Percentiles rank a stretch among this genome's conserved stretches.
These are phyloP conservation scores for Papilionanthe hybrid DNA, from an alignment of 116 monocot genomes.

Conservation along the genomic window DNA sequence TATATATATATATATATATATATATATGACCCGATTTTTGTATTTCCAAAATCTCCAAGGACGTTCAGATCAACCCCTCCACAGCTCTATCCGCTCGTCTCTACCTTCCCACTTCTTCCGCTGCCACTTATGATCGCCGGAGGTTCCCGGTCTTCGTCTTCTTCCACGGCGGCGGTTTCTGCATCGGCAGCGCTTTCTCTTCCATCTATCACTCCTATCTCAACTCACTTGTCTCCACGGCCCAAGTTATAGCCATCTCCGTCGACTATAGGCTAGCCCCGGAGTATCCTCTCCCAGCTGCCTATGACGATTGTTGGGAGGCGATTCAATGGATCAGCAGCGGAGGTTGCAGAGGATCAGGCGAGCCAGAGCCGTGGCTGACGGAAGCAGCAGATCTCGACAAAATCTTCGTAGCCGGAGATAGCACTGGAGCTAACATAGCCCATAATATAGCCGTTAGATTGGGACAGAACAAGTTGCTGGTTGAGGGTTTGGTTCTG, in stretches of 20 bases:
- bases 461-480: not conserved
- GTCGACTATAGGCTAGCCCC: conserved; percentile 35
- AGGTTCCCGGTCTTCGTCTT: conserved; percentile 23
- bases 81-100: conserved; percentile 9
- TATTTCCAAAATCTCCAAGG: too few species aligned
- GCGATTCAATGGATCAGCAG: conserved; percentile 22
- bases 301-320: conserved; percentile 32
- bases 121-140: not conserved
- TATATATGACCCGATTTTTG: too few species aligned
- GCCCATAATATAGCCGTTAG: conserved; percentile 29
- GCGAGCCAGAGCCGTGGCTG: conserved; percentile 28
- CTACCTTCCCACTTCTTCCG: not conserved
- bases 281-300: conserved; percentile 23
- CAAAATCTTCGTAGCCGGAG: conserved; percentile 36
- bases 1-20: too few species aligned
- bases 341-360: not conserved
- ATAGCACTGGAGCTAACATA: conserved; percentile 51
- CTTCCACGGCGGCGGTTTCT: conserved; percentile 32
- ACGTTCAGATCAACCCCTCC: not conserved
- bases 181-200: not conserved
- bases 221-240: conserved; percentile 10
- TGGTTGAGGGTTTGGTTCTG: conserved; percentile 25
- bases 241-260: conserved; percentile 19
- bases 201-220: conserved; percentile 10
- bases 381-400: conserved; percentile 10